A percentile compares a stretch with the other conserved stretches of the same genome.
phyloP scores from a whole-genome alignment of 164 flowering plant genomes.

The Taxillus chinensis region DNA sequence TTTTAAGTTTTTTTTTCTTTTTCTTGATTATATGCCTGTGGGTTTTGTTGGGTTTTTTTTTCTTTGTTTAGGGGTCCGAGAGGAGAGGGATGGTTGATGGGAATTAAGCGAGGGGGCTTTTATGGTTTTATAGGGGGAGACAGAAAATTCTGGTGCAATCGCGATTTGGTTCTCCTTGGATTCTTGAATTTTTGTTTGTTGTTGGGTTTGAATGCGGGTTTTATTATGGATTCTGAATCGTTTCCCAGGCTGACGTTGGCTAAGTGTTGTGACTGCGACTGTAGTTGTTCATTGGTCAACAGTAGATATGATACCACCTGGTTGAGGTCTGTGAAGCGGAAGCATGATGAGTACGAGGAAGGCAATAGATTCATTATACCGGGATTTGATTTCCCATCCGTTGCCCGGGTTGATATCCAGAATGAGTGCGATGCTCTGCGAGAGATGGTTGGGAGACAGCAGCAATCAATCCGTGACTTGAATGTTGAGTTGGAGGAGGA shows the following conservation, averaged over 20 bases:
- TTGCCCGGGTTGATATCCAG: constrained; percentile 63
- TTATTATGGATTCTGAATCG: constrained; percentile 35
- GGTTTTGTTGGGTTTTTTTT: too few species aligned
- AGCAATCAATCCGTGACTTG: constrained; percentile 60
- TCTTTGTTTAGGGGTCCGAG: too few species aligned
- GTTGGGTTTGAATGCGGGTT: constrained; percentile 17
- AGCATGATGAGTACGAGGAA: constrained; percentile 42
- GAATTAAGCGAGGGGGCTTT: constrained; percentile 5
- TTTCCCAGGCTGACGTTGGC: constrained; percentile 18
- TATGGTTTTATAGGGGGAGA: neutral
- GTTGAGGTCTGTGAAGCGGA: constrained; percentile 64
- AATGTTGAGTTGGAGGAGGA: constrained; percentile 76
- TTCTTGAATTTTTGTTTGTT: neutral
- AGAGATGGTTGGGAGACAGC: constrained; percentile 67
- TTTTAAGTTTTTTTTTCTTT: too few species aligned
- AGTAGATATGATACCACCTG: constrained; percentile 19
- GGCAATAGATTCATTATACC: constrained; percentile 14
- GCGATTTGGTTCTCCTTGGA: neutral
- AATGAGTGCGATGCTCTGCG: constrained; percentile 72
- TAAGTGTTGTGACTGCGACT: constrained; percentile 51
- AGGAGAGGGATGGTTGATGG: neutral
- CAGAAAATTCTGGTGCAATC: constrained; percentile 1
- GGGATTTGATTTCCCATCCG: constrained; percentile 16
- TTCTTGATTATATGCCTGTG: too few species aligned
- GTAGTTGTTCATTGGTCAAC: constrained; percentile 30